Evolutionary conservation across 2,329 filamentous ascomycete genomes (phyloP).

Genomic region (Nothophoma quercina): DNA sequence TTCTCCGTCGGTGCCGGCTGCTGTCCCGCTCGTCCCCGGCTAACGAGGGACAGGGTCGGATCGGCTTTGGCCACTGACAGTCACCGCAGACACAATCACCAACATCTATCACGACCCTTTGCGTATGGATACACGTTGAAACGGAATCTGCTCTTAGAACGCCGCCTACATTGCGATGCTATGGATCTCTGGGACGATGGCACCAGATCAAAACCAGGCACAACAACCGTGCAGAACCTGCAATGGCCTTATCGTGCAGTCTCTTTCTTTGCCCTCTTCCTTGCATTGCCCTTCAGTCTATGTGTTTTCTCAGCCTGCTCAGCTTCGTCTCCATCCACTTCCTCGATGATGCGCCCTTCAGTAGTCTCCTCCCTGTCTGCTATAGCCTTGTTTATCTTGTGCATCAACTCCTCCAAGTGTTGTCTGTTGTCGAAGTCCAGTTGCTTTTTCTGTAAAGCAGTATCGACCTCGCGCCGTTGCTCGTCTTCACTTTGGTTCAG

Average conservation of each 20-base stretch:
- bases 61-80: conserved; percentile 2
- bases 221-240: too few relatives aligned
- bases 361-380: background rate
- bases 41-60: conserved; percentile 9
- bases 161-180: background rate
- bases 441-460: background rate
- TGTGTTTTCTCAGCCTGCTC: background rate
- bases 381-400: background rate
- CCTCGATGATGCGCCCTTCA: background rate
- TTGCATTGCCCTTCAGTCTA: conserved; percentile 13
- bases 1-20: conserved; percentile 12
- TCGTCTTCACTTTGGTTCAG: background rate
- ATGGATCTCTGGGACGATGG: too few relatives aligned
- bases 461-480: conserved; percentile 3
- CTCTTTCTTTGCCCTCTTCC: conserved; percentile 2
- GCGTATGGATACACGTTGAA: too few relatives aligned
- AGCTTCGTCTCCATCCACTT: background rate
- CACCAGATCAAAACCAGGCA: too few relatives aligned
- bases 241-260: background rate
- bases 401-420: conserved; percentile 4
- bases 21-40: conserved; percentile 5
- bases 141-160: background rate
- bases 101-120: background rate
- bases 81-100: background rate
- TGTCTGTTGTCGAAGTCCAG: conserved; percentile 4